Base-by-base conservation (phyloP, 192 early-diverging fungal species). In the Polychytrium aggregatum region DNA sequence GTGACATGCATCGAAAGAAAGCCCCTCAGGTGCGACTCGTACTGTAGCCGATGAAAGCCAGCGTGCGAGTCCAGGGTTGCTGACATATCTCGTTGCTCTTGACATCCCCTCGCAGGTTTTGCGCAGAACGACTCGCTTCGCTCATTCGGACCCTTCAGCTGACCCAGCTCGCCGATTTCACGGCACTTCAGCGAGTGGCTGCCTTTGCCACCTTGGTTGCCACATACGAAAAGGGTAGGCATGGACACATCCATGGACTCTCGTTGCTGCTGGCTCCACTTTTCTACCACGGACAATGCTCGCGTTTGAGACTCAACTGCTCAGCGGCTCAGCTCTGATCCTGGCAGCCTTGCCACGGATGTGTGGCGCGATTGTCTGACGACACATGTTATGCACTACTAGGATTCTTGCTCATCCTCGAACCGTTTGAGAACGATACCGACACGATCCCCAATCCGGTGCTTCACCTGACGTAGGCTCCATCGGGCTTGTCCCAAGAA, bases 1-100 rank as follows among this genome's bases (percentile, higher is more conserved):
- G 82, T 95, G n/a, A 95, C 94, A 0, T 90, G 71, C 46, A 96
- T 96, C 50, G 96, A 99, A 31, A 67, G 73, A 49, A 96, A 95
- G 60, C 92, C 96, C 2, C 64, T 99, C 46, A 82, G 87, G 63
- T 78, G 48, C 2, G 26, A 33, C 6, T 36, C n/a, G n/a, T n/a
- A n/a, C n/a, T n/a, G n/a, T n/a, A n/a, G n/a, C n/a, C n/a, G n/a
- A n/a, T n/a, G n/a, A n/a, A n/a, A n/a, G n/a, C n/a, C n/a, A n/a
- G n/a, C n/a, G n/a, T n/a, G n/a, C n/a, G n/a, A n/a, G n/a, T n/a
- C n/a, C n/a, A n/a, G n/a, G n/a, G n/a, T n/a, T n/a, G n/a, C n/a
- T n/a, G n/a, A n/a, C n/a, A n/a, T n/a, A n/a, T n/a, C n/a, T n/a
- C n/a, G n/a, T n/a, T n/a, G n/a, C n/a, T n/a, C n/a, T n/a, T n/a